phyloP scores from a whole-genome alignment of 495 filamentous ascomycete genomes.

The Thozetella sp. region DNA sequence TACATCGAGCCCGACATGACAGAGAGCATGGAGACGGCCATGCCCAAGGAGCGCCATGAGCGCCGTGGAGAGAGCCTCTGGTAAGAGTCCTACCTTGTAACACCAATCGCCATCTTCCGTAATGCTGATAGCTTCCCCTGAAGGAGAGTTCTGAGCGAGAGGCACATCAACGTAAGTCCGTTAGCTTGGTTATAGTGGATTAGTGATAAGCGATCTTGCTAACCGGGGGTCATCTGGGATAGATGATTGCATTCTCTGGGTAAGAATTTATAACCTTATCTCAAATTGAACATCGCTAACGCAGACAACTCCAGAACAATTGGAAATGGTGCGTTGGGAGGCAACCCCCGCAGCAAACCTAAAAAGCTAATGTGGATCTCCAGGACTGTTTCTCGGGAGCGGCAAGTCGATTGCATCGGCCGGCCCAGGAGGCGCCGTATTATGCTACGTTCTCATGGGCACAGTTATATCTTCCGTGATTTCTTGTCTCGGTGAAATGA shows the following conservation, averaged over 20 bases:
- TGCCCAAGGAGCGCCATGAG: slow-evolving; percentile 23
- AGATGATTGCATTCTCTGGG: slow-evolving; percentile 43
- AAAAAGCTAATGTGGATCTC: not conserved
- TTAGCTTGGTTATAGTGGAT: not conserved
- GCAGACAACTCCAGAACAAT: slow-evolving; percentile 17
- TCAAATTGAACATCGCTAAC: not conserved
- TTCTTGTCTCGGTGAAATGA: slow-evolving; percentile 53
- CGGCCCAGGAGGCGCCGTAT: slow-evolving; percentile 36
- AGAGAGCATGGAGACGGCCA: slow-evolving; percentile 23
- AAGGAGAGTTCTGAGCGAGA: slow-evolving; percentile 35
- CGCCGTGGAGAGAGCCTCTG: slow-evolving; percentile 30
- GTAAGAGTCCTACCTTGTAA: slow-evolving; percentile 11
- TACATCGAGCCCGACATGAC: slow-evolving; percentile 24
- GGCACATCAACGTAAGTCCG: slow-evolving; percentile 35
- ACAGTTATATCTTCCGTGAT: slow-evolving; percentile 53
- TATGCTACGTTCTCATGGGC: slow-evolving; percentile 41
- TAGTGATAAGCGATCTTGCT: not conserved
- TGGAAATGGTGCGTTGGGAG: slow-evolving; percentile 27
- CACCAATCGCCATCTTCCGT: not conserved
- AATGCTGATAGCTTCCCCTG: not conserved
- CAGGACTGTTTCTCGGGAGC: slow-evolving; percentile 36
- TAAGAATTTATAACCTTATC: slow-evolving; percentile 12
- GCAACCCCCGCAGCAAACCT: not conserved
- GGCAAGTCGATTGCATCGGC: slow-evolving; percentile 32
- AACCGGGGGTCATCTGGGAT: not conserved